Percentiles rank a stretch among this genome's conserved stretches.
Evolutionary conservation across 2,329 filamentous ascomycete species (phyloP).

Genomic region (Fusarium buharicum): DNA sequence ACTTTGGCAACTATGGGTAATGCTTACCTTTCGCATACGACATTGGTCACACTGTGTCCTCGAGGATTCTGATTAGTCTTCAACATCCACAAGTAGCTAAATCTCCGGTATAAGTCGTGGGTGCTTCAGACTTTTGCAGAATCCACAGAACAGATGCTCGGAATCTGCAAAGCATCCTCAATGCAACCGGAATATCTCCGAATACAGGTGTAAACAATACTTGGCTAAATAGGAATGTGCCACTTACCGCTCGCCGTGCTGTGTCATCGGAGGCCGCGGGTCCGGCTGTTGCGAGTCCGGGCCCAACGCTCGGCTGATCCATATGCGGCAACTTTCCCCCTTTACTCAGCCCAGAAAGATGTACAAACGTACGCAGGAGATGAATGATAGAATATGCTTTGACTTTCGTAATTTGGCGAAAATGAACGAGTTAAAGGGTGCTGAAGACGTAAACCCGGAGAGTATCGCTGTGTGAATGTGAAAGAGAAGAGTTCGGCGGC

Average conservation of each 20-base stretch:
- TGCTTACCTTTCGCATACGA: constrained; percentile 54
- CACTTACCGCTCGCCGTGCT: constrained; percentile 52
- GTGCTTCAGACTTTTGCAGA: background rate
- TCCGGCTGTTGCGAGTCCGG: constrained; percentile 19
- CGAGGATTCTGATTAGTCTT: constrained; percentile 12
- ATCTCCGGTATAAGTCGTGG: background rate
- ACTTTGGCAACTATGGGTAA: constrained; percentile 6
- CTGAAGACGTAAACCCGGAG: constrained; percentile 8
- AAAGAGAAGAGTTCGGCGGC: constrained; percentile 21
- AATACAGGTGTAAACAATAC: constrained; percentile 6
- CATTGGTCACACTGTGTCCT: constrained; percentile 58
- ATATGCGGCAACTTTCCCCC: constrained; percentile 18
- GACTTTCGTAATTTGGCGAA: background rate
- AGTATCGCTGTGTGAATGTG: constrained; percentile 9
- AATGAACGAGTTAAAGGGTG: background rate
- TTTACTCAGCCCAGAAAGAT: background rate
- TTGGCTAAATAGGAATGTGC: constrained; percentile 16
- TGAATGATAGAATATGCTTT: background rate
- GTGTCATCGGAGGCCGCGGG: constrained; percentile 53
- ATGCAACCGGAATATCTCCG: background rate
- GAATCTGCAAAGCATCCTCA: background rate
- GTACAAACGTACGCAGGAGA: background rate
- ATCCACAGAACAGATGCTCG: background rate
- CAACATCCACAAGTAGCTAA: background rate
- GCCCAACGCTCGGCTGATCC: constrained; percentile 31